Percentiles rank a stretch among this genome's conserved stretches.
These are phyloP conservation scores for Eremothecium gossypii DNA, from an alignment of 1,139 yeast genomes.

Conservation along the genomic window DNA sequence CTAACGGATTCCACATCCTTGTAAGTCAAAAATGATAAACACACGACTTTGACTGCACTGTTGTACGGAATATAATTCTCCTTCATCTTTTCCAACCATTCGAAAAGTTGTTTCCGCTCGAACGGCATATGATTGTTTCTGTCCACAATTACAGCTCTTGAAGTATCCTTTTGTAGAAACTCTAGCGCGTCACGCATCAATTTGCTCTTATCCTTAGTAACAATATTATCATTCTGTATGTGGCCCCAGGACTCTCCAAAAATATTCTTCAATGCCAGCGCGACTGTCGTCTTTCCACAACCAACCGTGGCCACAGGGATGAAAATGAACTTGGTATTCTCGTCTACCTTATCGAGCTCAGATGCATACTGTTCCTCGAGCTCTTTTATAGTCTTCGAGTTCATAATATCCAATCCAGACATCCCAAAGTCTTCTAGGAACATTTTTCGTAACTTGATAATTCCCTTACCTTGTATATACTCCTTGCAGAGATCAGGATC, in stretches of 20 bases:
- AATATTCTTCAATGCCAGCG: conserved; percentile 47
- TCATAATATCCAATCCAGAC: conserved; percentile 38
- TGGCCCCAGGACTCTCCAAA: conserved; percentile 58
- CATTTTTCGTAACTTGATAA: conserved; percentile 57
- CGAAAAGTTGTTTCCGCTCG: conserved; percentile 62
- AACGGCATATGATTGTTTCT: conserved; percentile 68
- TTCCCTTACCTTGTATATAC: conserved; percentile 56
- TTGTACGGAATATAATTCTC: conserved; percentile 33
- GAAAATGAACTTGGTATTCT: conserved; percentile 45
- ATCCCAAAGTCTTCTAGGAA: conserved; percentile 44
- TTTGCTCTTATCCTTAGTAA: conserved; percentile 38
- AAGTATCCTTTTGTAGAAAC: conserved; percentile 28
- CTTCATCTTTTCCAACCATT: conserved; percentile 38
- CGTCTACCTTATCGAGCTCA: conserved; percentile 27
- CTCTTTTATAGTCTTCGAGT: conserved; percentile 30
- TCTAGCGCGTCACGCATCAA: conserved; percentile 45
- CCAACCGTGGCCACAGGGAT: conserved; percentile 88
- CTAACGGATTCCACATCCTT: conserved; percentile 28
- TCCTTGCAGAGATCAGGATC: conserved; percentile 38
- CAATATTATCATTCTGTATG: conserved; percentile 77
- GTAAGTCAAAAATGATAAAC: conserved; percentile 56
- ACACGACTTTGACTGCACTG: conserved; percentile 43
- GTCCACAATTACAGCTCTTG: conserved; percentile 60
- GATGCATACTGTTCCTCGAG: conserved; percentile 29
- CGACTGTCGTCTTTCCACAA: conserved; percentile 88